These are phyloP conservation scores for Citrus hindsii DNA, from an alignment of 345 rosid genomes.

Conservation along the genomic window DNA sequence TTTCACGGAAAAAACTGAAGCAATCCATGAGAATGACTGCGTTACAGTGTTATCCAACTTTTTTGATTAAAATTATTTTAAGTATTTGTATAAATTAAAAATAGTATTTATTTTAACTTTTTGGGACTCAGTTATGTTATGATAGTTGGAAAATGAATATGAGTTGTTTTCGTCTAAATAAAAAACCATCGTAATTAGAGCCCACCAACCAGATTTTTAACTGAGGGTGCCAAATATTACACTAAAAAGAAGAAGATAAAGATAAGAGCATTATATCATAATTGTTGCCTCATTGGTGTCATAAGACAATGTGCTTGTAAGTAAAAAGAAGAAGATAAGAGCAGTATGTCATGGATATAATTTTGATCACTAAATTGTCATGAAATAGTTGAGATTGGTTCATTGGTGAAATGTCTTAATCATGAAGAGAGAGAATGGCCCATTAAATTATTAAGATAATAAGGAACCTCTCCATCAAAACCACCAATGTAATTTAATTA, in stretches of 20 bases:
- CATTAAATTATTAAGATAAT: neutral
- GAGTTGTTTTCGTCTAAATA: too few species aligned
- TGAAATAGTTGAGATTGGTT: conserved; percentile 1
- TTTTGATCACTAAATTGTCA: neutral
- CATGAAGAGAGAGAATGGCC: conserved; percentile 1
- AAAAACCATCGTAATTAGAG: too few species aligned
- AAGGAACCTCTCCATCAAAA: neutral
- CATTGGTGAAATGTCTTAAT: conserved; percentile 22
- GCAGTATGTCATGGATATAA: neutral
- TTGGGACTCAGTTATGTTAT: too few species aligned
- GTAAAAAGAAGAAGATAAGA: neutral
- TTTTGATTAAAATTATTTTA: too few species aligned
- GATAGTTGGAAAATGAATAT: too few species aligned
- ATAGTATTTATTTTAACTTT: too few species aligned
- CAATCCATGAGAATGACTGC: neutral
- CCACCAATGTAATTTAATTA: neutral
- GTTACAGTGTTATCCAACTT: too few species aligned
- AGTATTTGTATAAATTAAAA: too few species aligned
- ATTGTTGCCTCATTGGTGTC: neutral
- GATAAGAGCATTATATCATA: too few species aligned
- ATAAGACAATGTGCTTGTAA: neutral
- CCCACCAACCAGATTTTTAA: too few species aligned
- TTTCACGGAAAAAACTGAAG: neutral
- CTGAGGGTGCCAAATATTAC: too few species aligned
- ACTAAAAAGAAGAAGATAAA: too few species aligned